phyloP scores from a whole-genome alignment of 2,329 filamentous ascomycete species.

The Whalleya microplaca region DNA sequence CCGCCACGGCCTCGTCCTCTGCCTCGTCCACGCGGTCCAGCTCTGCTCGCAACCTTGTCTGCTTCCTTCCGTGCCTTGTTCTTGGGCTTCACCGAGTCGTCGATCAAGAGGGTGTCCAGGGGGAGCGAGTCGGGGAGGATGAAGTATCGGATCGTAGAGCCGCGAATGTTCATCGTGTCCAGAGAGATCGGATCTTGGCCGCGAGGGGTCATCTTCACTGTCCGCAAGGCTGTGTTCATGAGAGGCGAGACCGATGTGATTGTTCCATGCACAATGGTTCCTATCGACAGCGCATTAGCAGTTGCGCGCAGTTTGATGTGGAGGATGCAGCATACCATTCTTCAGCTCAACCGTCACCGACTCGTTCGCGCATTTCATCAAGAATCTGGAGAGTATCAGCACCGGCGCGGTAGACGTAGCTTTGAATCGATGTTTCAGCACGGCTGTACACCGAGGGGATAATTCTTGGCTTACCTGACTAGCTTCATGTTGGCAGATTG shows the following conservation, averaged over 20 bases:
- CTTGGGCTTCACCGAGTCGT: slow-evolving; percentile 97
- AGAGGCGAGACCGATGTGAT: slow-evolving; percentile 96
- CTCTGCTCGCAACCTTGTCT: slow-evolving; percentile 54
- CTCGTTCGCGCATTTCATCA: slow-evolving; percentile 99
- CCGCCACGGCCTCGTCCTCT: slow-evolving; percentile 57
- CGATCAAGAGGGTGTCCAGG: slow-evolving; percentile 91
- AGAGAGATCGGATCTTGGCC: slow-evolving; percentile 85
- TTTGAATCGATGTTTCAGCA: slow-evolving; percentile 47
- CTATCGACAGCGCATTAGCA: slow-evolving; percentile 48
- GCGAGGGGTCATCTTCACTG: slow-evolving; percentile 93
- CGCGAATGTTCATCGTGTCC: slow-evolving; percentile 95
- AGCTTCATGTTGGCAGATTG: slow-evolving; percentile 78
- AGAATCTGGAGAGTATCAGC: slow-evolving; percentile 68
- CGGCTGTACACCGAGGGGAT: slow-evolving; percentile 43
- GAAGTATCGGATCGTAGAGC: slow-evolving; percentile 93
- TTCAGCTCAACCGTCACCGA: slow-evolving; percentile 98
- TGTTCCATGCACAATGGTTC: slow-evolving; percentile 94
- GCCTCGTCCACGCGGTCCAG: slow-evolving; percentile 56
- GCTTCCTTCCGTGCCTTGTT: slow-evolving; percentile 98
- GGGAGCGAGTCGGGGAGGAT: slow-evolving; percentile 96
- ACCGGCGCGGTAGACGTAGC: slow-evolving; percentile 37
- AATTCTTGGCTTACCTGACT: slow-evolving; percentile 72
- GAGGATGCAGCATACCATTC: slow-evolving; percentile 71
- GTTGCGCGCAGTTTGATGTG: not conserved
- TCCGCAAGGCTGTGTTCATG: slow-evolving; percentile 97